phyloP scores from a whole-genome alignment of 1,139 yeast genomes.

The Pneumocystis sp. region DNA sequence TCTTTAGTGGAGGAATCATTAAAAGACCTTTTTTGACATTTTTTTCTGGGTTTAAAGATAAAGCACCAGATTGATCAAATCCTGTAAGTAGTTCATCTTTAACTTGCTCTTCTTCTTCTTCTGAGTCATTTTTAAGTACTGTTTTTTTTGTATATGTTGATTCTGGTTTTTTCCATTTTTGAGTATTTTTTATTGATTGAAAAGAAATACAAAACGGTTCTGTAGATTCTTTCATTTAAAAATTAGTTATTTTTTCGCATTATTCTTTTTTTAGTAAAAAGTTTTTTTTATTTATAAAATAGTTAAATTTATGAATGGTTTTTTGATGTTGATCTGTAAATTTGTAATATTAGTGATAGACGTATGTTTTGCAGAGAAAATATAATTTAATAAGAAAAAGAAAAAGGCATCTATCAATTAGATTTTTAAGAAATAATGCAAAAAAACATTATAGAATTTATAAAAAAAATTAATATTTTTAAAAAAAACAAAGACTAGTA shows the following conservation, averaged over 20 bases:
- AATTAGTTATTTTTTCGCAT: neutral
- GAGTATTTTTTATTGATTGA: neutral
- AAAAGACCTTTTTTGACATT: conserved; percentile 1
- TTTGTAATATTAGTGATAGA: too few relatives aligned
- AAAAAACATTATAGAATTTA: too few relatives aligned
- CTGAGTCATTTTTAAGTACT: neutral
- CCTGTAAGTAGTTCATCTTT: conserved; percentile 9
- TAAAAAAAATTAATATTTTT: too few relatives aligned
- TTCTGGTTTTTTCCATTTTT: neutral
- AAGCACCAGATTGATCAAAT: conserved; percentile 11
- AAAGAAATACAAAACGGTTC: neutral
- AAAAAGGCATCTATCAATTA: too few relatives aligned
- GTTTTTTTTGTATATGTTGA: neutral
- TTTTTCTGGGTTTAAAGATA: neutral
- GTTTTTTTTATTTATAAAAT: neutral
- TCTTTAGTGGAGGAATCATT: conserved; percentile 13
- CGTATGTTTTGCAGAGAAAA: too few relatives aligned
- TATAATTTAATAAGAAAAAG: too few relatives aligned
- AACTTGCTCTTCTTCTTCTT: neutral
- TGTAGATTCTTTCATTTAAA: neutral
- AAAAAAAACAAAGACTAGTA: too few relatives aligned
- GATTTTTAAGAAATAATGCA: too few relatives aligned
- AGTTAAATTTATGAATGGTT: neutral
- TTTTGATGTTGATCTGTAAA: neutral
- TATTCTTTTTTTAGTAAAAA: neutral